Conservation (phyloP, 495 filamentous ascomycete species). For the Podospora pseudopauciseta region DNA sequence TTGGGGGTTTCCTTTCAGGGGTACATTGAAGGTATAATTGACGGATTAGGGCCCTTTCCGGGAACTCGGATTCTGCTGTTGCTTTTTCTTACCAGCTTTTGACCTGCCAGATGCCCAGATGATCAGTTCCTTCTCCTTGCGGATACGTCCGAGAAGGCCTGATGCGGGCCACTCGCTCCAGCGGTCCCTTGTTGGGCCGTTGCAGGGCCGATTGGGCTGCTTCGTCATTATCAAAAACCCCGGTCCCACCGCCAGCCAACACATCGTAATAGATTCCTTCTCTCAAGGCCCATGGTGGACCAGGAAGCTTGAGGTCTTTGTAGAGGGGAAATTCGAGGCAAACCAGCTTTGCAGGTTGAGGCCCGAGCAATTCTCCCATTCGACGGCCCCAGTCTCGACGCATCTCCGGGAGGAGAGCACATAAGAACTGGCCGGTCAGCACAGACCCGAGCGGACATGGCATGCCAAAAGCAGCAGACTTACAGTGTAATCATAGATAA, state of each 20-base stretch:
- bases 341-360: conserved; percentile 53
- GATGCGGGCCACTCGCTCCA: conserved; percentile 59
- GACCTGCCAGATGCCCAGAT: conserved; percentile 26
- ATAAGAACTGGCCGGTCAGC: conserved; percentile 58
- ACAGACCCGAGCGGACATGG: not conserved
- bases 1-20: not conserved
- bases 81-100: not conserved
- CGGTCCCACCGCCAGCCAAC: conserved; percentile 58
- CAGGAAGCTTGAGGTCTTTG: conserved; percentile 58
- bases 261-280: conserved; percentile 62
- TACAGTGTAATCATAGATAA: conserved; percentile 81
- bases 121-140: conserved; percentile 36
- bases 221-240: conserved; percentile 53
- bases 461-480: conserved; percentile 16
- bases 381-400: conserved; percentile 64
- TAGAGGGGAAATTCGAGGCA: conserved; percentile 75
- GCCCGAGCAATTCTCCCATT: conserved; percentile 60
- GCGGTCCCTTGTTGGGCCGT: conserved; percentile 35
- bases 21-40: not conserved
- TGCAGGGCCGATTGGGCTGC: not conserved
- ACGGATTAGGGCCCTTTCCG: not conserved
- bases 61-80: not conserved
- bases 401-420: conserved; percentile 60
- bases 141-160: conserved; percentile 62
- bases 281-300: conserved; percentile 61